Evolutionary conservation across 176 grass and related monocot genomes (phyloP).

Genomic region (Juncus inflexus): DNA sequence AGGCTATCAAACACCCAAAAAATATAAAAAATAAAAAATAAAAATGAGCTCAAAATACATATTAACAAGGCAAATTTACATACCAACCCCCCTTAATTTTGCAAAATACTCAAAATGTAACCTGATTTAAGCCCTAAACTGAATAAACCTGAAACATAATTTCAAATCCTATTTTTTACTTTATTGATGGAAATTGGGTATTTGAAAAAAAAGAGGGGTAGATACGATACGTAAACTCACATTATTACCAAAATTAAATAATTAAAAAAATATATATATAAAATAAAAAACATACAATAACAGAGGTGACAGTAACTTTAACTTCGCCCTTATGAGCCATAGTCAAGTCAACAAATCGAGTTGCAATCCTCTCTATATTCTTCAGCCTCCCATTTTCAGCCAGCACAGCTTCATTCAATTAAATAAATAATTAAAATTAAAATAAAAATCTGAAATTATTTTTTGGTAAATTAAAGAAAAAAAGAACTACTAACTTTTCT

Average conservation of each 20-base stretch:
- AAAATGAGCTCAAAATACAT: background rate
- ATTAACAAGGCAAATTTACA: background rate
- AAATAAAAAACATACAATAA: constrained; percentile 60
- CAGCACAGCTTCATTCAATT: constrained; percentile 51
- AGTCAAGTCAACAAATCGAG: constrained; percentile 89
- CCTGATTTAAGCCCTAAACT: too few relatives aligned
- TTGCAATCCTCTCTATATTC: constrained; percentile 60
- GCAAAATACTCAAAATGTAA: background rate
- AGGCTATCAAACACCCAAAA: constrained; percentile 39
- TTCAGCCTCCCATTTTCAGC: constrained; percentile 89
- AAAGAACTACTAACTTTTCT: background rate
- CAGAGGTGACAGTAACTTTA: constrained; percentile 80
- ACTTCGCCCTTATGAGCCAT: constrained; percentile 90
- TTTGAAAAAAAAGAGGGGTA: background rate
- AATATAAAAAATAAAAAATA: constrained; percentile 10
- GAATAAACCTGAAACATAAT: too few relatives aligned
- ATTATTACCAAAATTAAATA: background rate
- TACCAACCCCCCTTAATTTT: too few relatives aligned
- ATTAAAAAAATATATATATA: background rate
- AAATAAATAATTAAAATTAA: constrained; percentile 1
- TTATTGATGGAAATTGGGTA: background rate
- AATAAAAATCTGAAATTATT: background rate
- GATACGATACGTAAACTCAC: background rate
- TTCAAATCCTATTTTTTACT: background rate
- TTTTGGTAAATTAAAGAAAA: constrained; percentile 7